phyloP scores from a whole-genome alignment of 2,329 filamentous ascomycete genomes.

The Dactylonectria macrodidyma region DNA sequence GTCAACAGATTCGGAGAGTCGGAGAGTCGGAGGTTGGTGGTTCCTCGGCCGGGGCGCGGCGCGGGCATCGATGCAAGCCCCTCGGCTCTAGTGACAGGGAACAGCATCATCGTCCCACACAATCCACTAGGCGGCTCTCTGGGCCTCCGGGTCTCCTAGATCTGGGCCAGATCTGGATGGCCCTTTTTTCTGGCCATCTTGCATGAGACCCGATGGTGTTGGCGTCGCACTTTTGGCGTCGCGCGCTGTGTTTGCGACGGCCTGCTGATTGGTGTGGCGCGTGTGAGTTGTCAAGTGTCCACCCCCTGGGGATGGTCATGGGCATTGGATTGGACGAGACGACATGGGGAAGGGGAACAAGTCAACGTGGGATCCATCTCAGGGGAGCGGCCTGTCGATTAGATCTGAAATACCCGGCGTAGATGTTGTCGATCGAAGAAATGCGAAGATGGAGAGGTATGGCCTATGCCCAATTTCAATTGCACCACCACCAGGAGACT shows the following conservation, averaged over 20 bases:
- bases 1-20: not conserved
- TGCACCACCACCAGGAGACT: not conserved
- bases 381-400: slow-evolving; percentile 22
- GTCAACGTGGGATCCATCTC: slow-evolving; percentile 18
- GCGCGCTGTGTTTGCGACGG: slow-evolving; percentile 6
- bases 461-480: slow-evolving; percentile 1
- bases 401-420: slow-evolving; percentile 10
- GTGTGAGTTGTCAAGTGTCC: slow-evolving; percentile 23
- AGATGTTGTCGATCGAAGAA: slow-evolving; percentile 12
- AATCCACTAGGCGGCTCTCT: not conserved
- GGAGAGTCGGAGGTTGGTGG: not conserved
- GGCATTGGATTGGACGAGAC: slow-evolving; percentile 24
- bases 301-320: slow-evolving; percentile 20
- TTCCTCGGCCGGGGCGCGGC: slow-evolving; percentile 21
- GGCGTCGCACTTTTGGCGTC: slow-evolving; percentile 16
- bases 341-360: slow-evolving; percentile 9
- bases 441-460: not conserved
- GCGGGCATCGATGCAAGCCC: slow-evolving; percentile 8
- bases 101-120: slow-evolving; percentile 15
- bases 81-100: slow-evolving; percentile 10
- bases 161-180: slow-evolving; percentile 4
- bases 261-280: slow-evolving; percentile 23
- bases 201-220: slow-evolving; percentile 23
- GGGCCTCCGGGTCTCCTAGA: slow-evolving; percentile 1
- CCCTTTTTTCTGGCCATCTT: slow-evolving; percentile 18